Evolutionary conservation across 805 yeast species (phyloP), one percentile per base, ranked within the genome.

Genomic region (Kodamaea leandrae): DNA sequence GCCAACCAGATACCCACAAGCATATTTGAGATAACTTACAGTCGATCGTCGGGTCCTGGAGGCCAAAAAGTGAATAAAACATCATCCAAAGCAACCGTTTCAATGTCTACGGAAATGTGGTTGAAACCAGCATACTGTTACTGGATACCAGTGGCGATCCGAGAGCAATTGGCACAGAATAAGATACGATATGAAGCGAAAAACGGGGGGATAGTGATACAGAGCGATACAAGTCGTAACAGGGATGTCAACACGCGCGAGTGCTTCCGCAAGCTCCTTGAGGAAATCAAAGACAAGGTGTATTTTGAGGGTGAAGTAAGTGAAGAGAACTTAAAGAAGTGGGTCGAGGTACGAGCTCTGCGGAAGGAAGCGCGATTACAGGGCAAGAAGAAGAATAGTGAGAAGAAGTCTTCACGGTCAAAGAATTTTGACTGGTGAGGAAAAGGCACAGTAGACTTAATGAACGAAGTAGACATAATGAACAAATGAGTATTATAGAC

Each of bases 61-160:
- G 96, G 96, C 0, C 95, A 86, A 51, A 83, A 87, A 53, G 95
- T 87, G 8, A 86, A 86, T 58, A 86, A 86, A 51, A 71, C 81
- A 7, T 72, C 74, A 21, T 73, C 85, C 1, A 82, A 86, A 52
- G 86, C 89, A 6, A 80, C 86, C 0, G 55, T 86, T 14, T 64
- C 76, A 4, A 51, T 82, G 42, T 60, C 56, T 6, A 58, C 68
- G 0, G 59, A 59, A 4, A 57, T 66, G 25, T 72, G 86, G 74
- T 58, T 69, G 2, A 47, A 53, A 1, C 73, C 74, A 1, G 53
- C 52, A 29, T 50, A 48, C 20, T 63, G 71, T 38, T 44, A 53
- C 4, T 83, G 90, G 89, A 70, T 85, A 3, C 91, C 93, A 1
- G 45, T 41, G 4, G 71, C 72, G 4, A 62, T 82, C 2, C 58